phyloP scores from a whole-genome alignment of 163 green algal genomes.

The Volvox carteri region DNA sequence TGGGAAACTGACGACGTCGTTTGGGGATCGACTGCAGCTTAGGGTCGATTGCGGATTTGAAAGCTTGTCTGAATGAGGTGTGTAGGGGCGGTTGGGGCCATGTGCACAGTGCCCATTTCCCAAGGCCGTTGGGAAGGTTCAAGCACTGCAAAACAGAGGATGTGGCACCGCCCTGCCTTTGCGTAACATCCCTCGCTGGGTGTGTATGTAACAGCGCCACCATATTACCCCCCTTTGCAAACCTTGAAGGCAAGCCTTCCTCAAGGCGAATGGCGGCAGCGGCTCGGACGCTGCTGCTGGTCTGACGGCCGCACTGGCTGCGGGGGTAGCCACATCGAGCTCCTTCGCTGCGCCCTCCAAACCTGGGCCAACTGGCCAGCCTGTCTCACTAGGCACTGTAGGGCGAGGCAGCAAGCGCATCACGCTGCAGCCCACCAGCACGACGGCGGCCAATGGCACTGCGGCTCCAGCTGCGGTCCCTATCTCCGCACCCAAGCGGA shows the following conservation, averaged over 20 bases:
- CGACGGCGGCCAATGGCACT: not conserved
- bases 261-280: not conserved
- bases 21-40: too few species aligned
- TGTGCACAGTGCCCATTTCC: too few species aligned
- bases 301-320: not conserved
- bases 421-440: constrained; percentile 38
- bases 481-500: not conserved
- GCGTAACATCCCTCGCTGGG: too few species aligned
- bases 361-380: not conserved
- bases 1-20: too few species aligned
- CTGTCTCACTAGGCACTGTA: constrained; percentile 35
- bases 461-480: not conserved
- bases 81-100: too few species aligned
- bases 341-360: constrained; percentile 25
- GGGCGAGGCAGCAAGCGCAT: constrained; percentile 55
- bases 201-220: too few species aligned
- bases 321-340: not conserved
- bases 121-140: too few species aligned
- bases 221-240: not conserved
- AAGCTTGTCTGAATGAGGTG: too few species aligned
- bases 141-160: too few species aligned
- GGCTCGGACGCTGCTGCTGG: not conserved
- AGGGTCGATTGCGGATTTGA: too few species aligned
- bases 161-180: too few species aligned
- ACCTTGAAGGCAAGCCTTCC: constrained; percentile 8